Evolutionary conservation across 345 rosid genomes (phyloP).

Genomic region (Salix udensis): DNA sequence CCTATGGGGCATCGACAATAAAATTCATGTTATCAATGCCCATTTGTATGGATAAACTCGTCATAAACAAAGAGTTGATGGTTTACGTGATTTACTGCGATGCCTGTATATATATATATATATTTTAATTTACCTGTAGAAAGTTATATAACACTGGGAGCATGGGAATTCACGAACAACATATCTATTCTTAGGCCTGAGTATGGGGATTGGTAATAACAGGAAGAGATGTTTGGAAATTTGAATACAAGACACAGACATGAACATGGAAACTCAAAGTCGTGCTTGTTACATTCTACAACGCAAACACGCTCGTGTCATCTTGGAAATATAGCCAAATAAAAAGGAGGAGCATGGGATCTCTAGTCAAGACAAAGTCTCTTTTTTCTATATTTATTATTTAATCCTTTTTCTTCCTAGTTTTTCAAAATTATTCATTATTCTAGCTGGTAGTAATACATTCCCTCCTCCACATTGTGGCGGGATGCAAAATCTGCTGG

Average conservation of each 20-base stretch:
- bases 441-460: not conserved
- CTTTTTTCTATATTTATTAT: not conserved
- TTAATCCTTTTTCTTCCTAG: not conserved
- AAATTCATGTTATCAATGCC: no score
- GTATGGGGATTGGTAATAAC: conserved; percentile 32
- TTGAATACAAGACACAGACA: conserved; percentile 22
- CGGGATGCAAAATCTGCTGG: conserved; percentile 6
- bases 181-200: no score
- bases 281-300: conserved; percentile 8
- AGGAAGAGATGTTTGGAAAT: conserved; percentile 38
- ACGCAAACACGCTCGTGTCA: conserved; percentile 38
- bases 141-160: no score
- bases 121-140: no score
- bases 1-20: no score
- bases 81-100: no score
- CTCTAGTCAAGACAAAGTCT: conserved; percentile 15
- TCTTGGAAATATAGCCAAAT: conserved; percentile 34
- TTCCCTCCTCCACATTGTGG: not conserved
- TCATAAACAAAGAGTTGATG: no score
- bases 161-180: no score
- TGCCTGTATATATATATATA: no score
- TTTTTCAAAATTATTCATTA: not conserved
- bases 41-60: no score
- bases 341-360: conserved; percentile 12
- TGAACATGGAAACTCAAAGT: conserved; percentile 35